These are phyloP conservation scores for Trichoderma semiorbis DNA, from an alignment of 2,329 filamentous ascomycete genomes.

Conservation along the genomic window DNA sequence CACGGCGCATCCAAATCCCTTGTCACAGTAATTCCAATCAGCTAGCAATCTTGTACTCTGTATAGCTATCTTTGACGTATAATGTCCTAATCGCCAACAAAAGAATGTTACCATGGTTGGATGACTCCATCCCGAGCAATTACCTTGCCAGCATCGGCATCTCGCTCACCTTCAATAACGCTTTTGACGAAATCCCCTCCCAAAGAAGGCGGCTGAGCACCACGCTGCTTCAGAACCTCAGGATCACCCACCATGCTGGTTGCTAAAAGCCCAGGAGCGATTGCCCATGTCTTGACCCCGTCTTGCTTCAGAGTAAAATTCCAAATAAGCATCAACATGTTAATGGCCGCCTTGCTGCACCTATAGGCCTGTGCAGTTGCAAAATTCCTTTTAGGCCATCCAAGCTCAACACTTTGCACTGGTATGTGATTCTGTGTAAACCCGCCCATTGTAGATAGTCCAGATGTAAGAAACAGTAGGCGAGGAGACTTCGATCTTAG, in stretches of 20 bases:
- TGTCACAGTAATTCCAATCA: not conserved
- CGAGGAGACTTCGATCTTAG: not conserved
- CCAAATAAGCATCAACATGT: not conserved
- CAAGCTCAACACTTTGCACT: not conserved
- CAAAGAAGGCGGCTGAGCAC: not conserved
- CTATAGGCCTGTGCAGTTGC: not conserved
- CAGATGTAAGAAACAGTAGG: not conserved
- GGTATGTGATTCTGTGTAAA: not conserved
- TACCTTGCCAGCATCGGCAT: not conserved
- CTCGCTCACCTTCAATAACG: not conserved
- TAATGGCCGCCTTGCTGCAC: not conserved
- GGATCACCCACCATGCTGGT: not conserved
- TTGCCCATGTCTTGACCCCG: not conserved
- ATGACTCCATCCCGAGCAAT: not conserved
- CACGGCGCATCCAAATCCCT: not conserved
- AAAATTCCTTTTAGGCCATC: not conserved
- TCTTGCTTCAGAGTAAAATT: not conserved
- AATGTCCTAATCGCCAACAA: not conserved
- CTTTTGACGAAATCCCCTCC: not conserved
- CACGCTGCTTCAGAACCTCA: not conserved
- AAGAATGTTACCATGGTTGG: not conserved
- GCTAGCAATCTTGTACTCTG: not conserved
- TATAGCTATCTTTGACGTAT: not conserved
- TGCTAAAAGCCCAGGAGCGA: not conserved
- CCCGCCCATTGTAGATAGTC: not conserved